Base-by-base conservation (phyloP, 1,139 yeast species). In the Geotrichum carabidarum region DNA sequence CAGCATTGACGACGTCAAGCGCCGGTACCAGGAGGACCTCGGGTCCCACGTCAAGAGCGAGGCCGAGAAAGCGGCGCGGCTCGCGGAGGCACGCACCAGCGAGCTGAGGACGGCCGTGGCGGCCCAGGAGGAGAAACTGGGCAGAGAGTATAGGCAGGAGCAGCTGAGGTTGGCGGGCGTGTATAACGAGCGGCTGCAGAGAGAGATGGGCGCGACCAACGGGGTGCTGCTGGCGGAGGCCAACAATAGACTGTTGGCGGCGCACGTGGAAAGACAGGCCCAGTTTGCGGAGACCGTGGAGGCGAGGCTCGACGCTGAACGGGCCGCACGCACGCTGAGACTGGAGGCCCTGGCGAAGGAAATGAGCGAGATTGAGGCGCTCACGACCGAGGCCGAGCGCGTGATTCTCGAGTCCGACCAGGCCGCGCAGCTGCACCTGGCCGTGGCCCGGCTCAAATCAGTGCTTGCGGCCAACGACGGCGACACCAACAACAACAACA, bases 301-400 rank as follows among this genome's bases (percentile, higher is more conserved):
- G 50, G 79, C 81, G 48, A 81, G 79, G 60, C 79, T 94, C 51
- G 95, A 89, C 63, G 65, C 74, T 35, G 99, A 93, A 75, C 84
- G 98, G 71, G 76, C 82, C 57, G 90, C 91, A 37, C 84, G 95
- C 67, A 79, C 90, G 63, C 79, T 86, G 51, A 78, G 84, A 65
- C 77, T 93, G 64, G 78, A 78, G 35, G 79, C 80, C 58, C 76
- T 94, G 56, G 74, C 80, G 61, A 66, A 73, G 35, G 78, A 85
- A 62, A 76, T 91, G 54, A 75, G 72, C 37, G 78, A 78, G 43
- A 73, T 88, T 60, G 87, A 84, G 68, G 71, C 75, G 45, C 74
- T 86, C 56, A 83, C 86, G 50, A 68, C 76, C 35, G 74, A 79
- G 59, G 76, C 88, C 54, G 86, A 84, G 60, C 66, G 71, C 48